These are phyloP conservation scores for Coemansia aciculifera DNA, from an alignment of 192 early-diverging fungal species.

Conservation along the genomic window DNA sequence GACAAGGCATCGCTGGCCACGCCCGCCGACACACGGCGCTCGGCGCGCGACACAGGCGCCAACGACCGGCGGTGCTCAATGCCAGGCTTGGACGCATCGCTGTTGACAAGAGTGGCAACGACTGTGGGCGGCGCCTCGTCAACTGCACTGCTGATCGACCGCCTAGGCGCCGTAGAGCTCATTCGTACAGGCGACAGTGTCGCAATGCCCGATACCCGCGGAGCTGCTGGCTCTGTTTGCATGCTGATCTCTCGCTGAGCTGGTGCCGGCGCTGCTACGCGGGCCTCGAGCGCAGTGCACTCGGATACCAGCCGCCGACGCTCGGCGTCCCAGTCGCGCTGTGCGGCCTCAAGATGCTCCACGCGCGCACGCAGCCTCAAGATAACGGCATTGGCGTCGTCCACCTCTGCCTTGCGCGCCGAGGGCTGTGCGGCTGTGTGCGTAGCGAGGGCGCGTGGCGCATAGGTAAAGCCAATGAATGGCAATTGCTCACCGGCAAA, in stretches of 20 bases:
- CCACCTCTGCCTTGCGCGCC: neutral
- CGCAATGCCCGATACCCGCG: constrained; percentile 1
- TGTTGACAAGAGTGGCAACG: constrained; percentile 51
- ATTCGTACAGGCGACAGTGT: constrained; percentile 16
- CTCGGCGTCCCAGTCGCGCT: constrained; percentile 40
- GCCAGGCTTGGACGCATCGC: constrained; percentile 11
- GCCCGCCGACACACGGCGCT: constrained; percentile 46
- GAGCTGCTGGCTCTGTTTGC: neutral
- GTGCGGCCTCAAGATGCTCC: constrained; percentile 38
- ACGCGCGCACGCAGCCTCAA: constrained; percentile 16
- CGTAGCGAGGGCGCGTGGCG: constrained; percentile 24
- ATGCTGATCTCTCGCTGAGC: constrained; percentile 6
- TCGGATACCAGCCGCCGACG: constrained; percentile 16
- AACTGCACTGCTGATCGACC: constrained; percentile 39
- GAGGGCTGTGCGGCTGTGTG: neutral
- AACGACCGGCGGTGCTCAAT: constrained; percentile 21
- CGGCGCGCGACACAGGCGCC: constrained; percentile 35
- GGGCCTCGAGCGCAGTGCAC: constrained; percentile 23
- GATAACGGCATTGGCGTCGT: neutral
- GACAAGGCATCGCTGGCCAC: constrained; percentile 43
- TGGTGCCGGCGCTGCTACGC: constrained; percentile 14
- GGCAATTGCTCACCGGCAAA: constrained; percentile 79
- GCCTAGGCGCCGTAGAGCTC: constrained; percentile 38
- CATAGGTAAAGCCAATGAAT: constrained; percentile 85
- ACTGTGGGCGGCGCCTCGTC: constrained; percentile 34